phyloP scores from a whole-genome alignment of 2,329 filamentous ascomycete species.

The Zasmidium angulare region DNA sequence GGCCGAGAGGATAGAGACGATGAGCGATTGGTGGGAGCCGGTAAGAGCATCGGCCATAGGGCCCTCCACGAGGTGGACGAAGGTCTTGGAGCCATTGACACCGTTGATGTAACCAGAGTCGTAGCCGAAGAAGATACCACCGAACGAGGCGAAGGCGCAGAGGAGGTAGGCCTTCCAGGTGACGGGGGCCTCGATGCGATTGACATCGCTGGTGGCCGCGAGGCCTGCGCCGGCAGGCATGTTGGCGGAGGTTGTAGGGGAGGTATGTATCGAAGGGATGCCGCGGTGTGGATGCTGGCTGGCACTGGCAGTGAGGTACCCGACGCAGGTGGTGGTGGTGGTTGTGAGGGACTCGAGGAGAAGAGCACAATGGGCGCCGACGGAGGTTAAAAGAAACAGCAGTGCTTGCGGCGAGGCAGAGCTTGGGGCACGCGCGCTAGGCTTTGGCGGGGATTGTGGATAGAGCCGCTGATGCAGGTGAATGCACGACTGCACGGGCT shows the following conservation, averaged over 20 bases:
- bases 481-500: background rate
- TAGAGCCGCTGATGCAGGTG: background rate
- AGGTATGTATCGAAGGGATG: background rate
- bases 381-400: constrained; percentile 1
- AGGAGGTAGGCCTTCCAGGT: constrained; percentile 45
- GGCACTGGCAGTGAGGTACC: background rate
- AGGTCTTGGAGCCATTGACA: constrained; percentile 45
- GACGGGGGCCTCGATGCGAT: constrained; percentile 54
- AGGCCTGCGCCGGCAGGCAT: constrained; percentile 25
- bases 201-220: constrained; percentile 50
- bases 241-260: constrained; percentile 6
- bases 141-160: constrained; percentile 51
- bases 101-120: constrained; percentile 73
- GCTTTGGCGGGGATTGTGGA: background rate
- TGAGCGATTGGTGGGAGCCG: constrained; percentile 53
- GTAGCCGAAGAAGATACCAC: constrained; percentile 72
- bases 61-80: constrained; percentile 55
- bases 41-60: constrained; percentile 31
- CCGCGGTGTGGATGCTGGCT: background rate
- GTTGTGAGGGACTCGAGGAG: constrained; percentile 5
- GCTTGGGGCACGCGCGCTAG: background rate
- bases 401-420: too few species aligned
- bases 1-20: constrained; percentile 72
- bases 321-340: constrained; percentile 5
- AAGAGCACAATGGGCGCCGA: background rate